Evolutionary conservation across 2,329 filamentous ascomycete species (phyloP).

Genomic region (Penicillium sp.): DNA sequence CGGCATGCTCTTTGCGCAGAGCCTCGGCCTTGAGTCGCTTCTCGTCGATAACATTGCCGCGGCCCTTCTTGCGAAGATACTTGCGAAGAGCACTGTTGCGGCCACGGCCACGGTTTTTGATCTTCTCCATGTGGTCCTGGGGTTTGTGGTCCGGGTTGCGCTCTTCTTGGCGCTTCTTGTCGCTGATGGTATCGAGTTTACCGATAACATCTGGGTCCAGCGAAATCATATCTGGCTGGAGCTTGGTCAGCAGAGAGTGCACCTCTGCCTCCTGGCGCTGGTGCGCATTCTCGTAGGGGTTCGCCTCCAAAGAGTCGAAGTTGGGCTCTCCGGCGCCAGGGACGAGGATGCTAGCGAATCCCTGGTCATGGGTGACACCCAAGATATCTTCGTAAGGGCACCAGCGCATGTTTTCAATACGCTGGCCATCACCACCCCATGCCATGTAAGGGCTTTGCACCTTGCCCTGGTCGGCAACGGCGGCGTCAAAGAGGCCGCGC

Average conservation of each 20-base stretch:
- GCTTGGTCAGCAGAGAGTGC: slow-evolving; percentile 84
- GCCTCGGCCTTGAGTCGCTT: slow-evolving; percentile 84
- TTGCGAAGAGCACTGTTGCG: slow-evolving; percentile 87
- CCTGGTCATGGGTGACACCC: slow-evolving; percentile 77
- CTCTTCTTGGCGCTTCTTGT: slow-evolving; percentile 73
- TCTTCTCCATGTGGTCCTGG: slow-evolving; percentile 56
- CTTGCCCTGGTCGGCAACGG: slow-evolving; percentile 68
- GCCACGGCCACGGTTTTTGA: slow-evolving; percentile 76
- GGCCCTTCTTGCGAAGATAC: slow-evolving; percentile 86
- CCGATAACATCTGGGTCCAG: slow-evolving; percentile 91
- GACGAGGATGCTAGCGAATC: slow-evolving; percentile 86
- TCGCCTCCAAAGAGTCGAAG: slow-evolving; percentile 88
- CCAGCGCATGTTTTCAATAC: slow-evolving; percentile 79
- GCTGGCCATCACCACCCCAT: slow-evolving; percentile 83
- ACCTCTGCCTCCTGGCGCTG: slow-evolving; percentile 93
- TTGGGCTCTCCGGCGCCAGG: slow-evolving; percentile 96
- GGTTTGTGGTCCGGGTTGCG: slow-evolving; percentile 73
- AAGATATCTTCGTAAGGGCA: slow-evolving; percentile 94
- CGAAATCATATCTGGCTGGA: slow-evolving; percentile 95
- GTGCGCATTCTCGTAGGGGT: slow-evolving; percentile 91
- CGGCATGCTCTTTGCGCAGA: slow-evolving; percentile 67
- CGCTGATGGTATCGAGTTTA: slow-evolving; percentile 75
- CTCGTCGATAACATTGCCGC: slow-evolving; percentile 94
- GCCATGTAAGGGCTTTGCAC: slow-evolving; percentile 87
- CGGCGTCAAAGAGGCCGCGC: slow-evolving; percentile 82